Evolutionary conservation across 2,329 filamentous ascomycete genomes (phyloP), one percentile per base, ranked within the genome.

Genomic region (Thielaviopsis punctulata): DNA sequence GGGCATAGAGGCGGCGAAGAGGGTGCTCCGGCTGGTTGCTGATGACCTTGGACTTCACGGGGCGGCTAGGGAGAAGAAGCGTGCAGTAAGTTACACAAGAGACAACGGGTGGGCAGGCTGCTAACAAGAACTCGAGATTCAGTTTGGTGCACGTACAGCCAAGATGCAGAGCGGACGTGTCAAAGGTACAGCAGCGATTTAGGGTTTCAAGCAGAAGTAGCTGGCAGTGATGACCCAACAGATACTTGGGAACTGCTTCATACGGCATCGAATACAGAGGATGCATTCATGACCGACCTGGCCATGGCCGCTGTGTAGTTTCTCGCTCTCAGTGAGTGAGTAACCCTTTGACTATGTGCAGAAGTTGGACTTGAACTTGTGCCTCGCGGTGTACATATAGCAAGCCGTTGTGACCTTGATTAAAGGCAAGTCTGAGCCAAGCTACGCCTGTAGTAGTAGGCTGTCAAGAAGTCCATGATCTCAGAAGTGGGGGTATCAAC

Each of bases 111-210:
- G 5, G n/a, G 13, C 3, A 22, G 13, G 9, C 23, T 45, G 25
- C 48, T 51, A 51, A 54, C 48, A 15, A 19, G 7, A 4, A 30
- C 9, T 15, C 41, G 23, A 82, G 79, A 88, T 89, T 54, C 86
- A 92, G 65, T 92, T 92, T 61, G 86, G 86, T 13, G 79, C 86
- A 2, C 72, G 84, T 58, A 89, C 85, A 3, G 86, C 86, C 13
- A 92, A 89, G 68, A 89, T 90, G 80, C 81, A 87, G 62, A 76
- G 69, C 53, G 75, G 78, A 4, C 77, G 71, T 60, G 75, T 75
- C 12, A 87, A 83, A 60, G 84, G 84, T 0, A 87, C 84, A 6
- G 41, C 36, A 3, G 48, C 36, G 8, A 49, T 49, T 49, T 33
- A 13, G 27, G n/a, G n/a, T 18, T 25, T 22, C 23, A 41, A 18